A percentile compares a stretch with the other conserved stretches of the same genome.
Evolutionary conservation across 2,329 filamentous ascomycete genomes (phyloP).

Genomic region (Aspergillus clavatus): DNA sequence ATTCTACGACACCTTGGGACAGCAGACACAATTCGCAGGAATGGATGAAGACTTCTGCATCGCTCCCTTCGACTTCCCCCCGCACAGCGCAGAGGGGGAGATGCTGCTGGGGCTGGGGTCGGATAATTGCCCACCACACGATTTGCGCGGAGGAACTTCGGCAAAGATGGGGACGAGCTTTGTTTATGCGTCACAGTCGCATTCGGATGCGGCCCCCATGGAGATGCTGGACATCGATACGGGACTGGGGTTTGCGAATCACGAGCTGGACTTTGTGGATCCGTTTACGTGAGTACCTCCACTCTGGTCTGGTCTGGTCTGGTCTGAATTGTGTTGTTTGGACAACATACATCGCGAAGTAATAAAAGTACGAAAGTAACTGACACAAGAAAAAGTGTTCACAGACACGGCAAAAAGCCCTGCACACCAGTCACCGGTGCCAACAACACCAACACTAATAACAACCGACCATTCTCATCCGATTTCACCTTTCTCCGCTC

Average conservation of each 20-base stretch:
- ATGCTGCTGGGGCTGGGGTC: not conserved
- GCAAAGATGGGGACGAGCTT: not conserved
- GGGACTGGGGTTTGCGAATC: not conserved
- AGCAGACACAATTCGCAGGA: too few species aligned
- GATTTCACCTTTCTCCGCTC: conserved; percentile 13
- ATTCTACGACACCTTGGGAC: conserved; percentile 8
- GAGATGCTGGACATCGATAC: not conserved
- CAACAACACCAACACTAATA: too few species aligned
- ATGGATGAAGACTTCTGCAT: too few species aligned
- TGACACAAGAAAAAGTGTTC: too few species aligned
- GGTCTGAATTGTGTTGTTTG: too few species aligned
- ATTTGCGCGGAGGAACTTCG: not conserved
- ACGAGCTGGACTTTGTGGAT: too few species aligned
- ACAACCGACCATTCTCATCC: not conserved
- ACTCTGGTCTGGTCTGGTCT: too few species aligned
- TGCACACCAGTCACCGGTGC: too few species aligned
- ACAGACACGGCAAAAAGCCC: too few species aligned
- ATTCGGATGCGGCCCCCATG: not conserved
- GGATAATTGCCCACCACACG: not conserved
- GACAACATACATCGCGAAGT: too few species aligned
- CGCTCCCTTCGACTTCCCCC: not conserved
- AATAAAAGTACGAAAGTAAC: too few species aligned
- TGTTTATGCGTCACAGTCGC: not conserved
- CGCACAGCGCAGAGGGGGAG: not conserved
- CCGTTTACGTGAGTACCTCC: too few species aligned